Conservation (phyloP, 1,284 basidiomycete genomes). For the Kwoniella shivajii region DNA sequence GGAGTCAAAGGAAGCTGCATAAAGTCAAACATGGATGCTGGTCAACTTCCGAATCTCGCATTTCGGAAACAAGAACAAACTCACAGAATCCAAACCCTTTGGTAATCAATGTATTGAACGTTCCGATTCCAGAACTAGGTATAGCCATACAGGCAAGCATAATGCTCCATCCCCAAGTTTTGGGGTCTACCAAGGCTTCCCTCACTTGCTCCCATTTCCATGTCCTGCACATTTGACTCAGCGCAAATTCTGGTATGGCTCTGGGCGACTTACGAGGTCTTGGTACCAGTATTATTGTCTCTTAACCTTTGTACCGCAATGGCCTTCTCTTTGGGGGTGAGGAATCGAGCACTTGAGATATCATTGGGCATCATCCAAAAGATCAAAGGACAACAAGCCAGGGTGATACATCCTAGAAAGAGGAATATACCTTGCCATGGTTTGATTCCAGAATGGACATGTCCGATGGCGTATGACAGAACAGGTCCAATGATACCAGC, state of each 20-base stretch:
- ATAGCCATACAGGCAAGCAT: conserved; percentile 25
- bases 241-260: not conserved
- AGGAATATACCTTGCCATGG: conserved; percentile 28
- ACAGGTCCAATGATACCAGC: conserved; percentile 16
- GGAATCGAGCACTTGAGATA: conserved; percentile 21
- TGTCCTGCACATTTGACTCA: not conserved
- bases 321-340: conserved; percentile 25
- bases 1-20: conserved; percentile 47
- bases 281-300: conserved; percentile 32
- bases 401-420: conserved; percentile 24
- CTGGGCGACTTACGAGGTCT: conserved; percentile 10
- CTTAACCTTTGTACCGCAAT: conserved; percentile 25
- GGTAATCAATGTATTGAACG: conserved; percentile 33
- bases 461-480: conserved; percentile 16
- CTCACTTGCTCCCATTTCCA: conserved; percentile 23
- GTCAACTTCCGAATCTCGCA: too few species aligned
- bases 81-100: conserved; percentile 21
- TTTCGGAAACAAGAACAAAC: not conserved
- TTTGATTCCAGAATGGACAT: conserved; percentile 18
- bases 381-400: conserved; percentile 18
- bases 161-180: conserved; percentile 22
- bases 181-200: conserved; percentile 23
- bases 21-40: too few species aligned
- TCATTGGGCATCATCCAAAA: conserved; percentile 25
- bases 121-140: conserved; percentile 34